These are phyloP conservation scores for Camelina laxa DNA, from an alignment of 345 rosid genomes.

Conservation along the genomic window DNA sequence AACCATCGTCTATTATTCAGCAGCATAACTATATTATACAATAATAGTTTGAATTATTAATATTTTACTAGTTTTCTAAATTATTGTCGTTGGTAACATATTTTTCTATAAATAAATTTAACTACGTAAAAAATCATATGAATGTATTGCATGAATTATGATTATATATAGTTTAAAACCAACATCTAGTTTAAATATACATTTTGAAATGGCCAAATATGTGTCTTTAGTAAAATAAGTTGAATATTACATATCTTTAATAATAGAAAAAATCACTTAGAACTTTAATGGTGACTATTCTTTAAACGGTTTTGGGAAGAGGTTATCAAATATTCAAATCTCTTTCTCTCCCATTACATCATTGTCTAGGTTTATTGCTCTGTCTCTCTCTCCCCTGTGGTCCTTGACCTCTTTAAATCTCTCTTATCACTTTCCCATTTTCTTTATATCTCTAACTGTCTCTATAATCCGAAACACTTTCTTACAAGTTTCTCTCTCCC, in stretches of 20 bases:
- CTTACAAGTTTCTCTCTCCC: constrained; percentile 20
- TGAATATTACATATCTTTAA: background rate
- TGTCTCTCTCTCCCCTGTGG: constrained; percentile 47
- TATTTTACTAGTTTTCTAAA: background rate
- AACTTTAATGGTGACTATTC: background rate
- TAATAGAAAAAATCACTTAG: background rate
- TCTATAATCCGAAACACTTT: constrained; percentile 27
- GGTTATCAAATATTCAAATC: constrained; percentile 21
- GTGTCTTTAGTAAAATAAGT: background rate
- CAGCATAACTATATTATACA: background rate
- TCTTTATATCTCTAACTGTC: constrained; percentile 48
- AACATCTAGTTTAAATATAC: background rate
- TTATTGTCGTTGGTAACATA: background rate
- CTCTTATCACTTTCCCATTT: constrained; percentile 56
- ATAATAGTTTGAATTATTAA: constrained; percentile 2
- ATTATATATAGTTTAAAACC: background rate
- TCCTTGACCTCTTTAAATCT: constrained; percentile 70
- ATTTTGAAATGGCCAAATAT: background rate
- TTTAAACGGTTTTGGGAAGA: constrained; percentile 1
- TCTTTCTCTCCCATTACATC: constrained; percentile 33
- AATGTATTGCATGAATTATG: background rate
- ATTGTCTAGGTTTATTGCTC: constrained; percentile 40
- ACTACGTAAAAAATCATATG: background rate
- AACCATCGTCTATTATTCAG: constrained; percentile 8
- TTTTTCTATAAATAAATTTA: too few relatives aligned